phyloP scores from a whole-genome alignment of 306 rosid species.

The Prunus salicina region DNA sequence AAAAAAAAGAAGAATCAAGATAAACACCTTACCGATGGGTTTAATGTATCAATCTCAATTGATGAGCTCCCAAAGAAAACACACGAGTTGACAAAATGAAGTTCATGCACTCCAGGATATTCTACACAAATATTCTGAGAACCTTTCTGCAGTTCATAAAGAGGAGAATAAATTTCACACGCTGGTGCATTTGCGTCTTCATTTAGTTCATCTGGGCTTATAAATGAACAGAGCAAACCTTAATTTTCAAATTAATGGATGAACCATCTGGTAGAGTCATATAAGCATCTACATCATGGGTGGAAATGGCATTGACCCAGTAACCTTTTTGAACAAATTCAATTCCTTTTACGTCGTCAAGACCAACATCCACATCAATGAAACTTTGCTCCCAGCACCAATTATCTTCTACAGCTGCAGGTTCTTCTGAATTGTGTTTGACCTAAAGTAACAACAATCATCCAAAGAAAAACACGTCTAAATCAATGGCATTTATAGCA shows the following conservation, averaged over 20 bases:
- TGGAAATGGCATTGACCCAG: conserved; percentile 71
- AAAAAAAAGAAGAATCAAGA: conserved; percentile 1
- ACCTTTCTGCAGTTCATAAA: conserved; percentile 79
- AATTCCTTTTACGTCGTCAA: conserved; percentile 70
- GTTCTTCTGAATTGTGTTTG: conserved; percentile 49
- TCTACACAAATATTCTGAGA: conserved; percentile 73
- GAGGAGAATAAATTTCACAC: conserved; percentile 23
- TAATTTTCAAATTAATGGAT: conserved; percentile 57
- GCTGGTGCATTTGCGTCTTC: conserved; percentile 15
- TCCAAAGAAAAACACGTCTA: conserved; percentile 6
- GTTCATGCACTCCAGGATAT: conserved; percentile 87
- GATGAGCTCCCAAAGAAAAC: conserved; percentile 88
- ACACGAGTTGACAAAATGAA: conserved; percentile 73
- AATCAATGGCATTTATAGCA: conserved; percentile 4
- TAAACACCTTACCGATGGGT: conserved; percentile 53
- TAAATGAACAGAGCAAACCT: conserved; percentile 41
- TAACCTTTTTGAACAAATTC: conserved; percentile 84
- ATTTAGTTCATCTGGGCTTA: conserved; percentile 18
- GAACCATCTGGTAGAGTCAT: conserved; percentile 73
- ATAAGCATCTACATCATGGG: conserved; percentile 80
- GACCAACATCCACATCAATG: conserved; percentile 70
- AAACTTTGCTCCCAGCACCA: conserved; percentile 95
- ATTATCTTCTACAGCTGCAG: conserved; percentile 50
- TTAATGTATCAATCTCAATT: conserved; percentile 62
- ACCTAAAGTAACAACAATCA: conserved; percentile 53